Evolutionary conservation across 2,329 filamentous ascomycete species (phyloP), one percentile per base, ranked within the genome.

Genomic region (Bipolaris zeicola): DNA sequence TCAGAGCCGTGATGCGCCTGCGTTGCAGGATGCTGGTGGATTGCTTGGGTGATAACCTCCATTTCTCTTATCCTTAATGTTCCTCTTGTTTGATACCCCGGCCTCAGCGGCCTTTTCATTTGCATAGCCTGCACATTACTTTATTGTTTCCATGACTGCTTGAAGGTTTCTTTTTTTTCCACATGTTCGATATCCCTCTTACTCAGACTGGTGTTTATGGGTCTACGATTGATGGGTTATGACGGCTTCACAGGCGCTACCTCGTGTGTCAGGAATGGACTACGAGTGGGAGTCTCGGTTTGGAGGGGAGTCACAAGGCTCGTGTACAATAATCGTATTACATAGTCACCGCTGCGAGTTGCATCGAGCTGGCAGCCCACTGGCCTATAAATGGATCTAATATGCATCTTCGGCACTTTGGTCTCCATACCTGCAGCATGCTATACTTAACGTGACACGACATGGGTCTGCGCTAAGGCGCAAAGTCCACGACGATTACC

Each of bases 1-100:
- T 26, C 63, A 57, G 38, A 67, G 62, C 54, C 59, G 65, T 33
- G 60, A 69, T 18, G 53, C 65, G 11, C 69, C 70, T 10, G 68
- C 66, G 3, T 49, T 75, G 50, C 68, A 72, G 56, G 72, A 76
- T 41, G 65, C 69, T 5, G 72, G 71, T 37, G 71, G 69, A 41
- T 65, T 76, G 7, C 69, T 75, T 52, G 67, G 66, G 37, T 62
- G 53, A 47, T 31, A 49, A 33, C 55, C 31, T 53, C 20, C 44
- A 37, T 62, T 65, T 52, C 36, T 60, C 59, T 60, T 53, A 50
- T 60, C 56, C 57, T 37, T 58, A 47, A 39, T 45, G 20, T 46
- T 59, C 43, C 24, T 62, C 61, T 39, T 59, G 59, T 57, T 59
- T 74, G 72, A 76, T 76, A 76, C 72, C 73, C 72, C 57, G 53